Conservation (phyloP, 1,139 yeast genomes). For the Kodamaea ohmeri region DNA sequence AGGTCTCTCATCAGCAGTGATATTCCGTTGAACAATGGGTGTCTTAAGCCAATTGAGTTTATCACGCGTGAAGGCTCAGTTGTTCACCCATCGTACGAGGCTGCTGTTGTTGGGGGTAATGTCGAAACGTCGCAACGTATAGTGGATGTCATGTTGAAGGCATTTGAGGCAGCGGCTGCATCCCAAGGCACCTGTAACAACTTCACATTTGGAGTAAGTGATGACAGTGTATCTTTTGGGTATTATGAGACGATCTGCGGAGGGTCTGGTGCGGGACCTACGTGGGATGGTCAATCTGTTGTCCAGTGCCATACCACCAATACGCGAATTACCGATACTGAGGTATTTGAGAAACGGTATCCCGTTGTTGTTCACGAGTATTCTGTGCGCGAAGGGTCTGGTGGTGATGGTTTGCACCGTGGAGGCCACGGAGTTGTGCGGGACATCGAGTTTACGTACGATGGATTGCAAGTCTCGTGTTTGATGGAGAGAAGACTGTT, state of each 20-base stretch:
- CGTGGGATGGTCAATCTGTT: constrained; percentile 48
- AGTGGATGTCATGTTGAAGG: constrained; percentile 73
- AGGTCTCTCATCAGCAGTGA: constrained; percentile 73
- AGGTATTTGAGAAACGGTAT: constrained; percentile 46
- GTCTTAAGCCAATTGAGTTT: constrained; percentile 67
- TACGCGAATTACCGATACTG: constrained; percentile 48
- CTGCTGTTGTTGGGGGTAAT: constrained; percentile 88
- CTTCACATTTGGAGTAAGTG: constrained; percentile 47
- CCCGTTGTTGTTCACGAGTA: constrained; percentile 45
- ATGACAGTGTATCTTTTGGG: constrained; percentile 41
- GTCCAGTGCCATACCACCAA: constrained; percentile 51
- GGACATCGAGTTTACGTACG: constrained; percentile 44
- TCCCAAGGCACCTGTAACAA: constrained; percentile 52
- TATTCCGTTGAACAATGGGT: constrained; percentile 84
- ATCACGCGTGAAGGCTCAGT: constrained; percentile 67
- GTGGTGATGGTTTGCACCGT: constrained; percentile 40
- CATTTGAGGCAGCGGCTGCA: constrained; percentile 70
- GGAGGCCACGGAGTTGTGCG: constrained; percentile 49
- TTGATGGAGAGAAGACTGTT: constrained; percentile 46
- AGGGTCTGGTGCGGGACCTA: constrained; percentile 50
- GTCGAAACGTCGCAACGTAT: constrained; percentile 86
- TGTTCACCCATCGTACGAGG: constrained; percentile 67
- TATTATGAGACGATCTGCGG: constrained; percentile 51
- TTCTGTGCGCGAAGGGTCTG: constrained; percentile 38
- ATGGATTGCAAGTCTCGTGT: constrained; percentile 41